A percentile compares a stretch with the other conserved stretches of the same genome.
Conservation (phyloP, 2,329 filamentous ascomycete genomes). For the Hypocreales sp. region DNA sequence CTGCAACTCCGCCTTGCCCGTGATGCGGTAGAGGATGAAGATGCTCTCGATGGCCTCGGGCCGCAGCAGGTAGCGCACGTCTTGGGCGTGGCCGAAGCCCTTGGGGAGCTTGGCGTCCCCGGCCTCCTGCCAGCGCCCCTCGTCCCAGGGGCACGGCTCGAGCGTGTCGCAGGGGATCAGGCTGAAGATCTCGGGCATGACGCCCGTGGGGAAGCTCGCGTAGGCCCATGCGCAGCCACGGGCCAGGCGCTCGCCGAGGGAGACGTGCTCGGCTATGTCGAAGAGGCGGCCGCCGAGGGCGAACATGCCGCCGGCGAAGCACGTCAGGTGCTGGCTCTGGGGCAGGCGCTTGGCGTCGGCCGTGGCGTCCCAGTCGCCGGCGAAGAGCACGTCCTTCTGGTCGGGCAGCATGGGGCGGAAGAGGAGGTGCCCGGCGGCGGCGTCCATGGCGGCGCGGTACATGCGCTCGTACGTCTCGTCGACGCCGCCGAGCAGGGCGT, state of each 20-base stretch:
- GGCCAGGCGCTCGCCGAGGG: slow-evolving; percentile 31
- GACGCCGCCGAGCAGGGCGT: slow-evolving; percentile 49
- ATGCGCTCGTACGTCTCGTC: slow-evolving; percentile 45
- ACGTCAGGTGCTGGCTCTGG: slow-evolving; percentile 25
- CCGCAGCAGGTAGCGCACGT: slow-evolving; percentile 32
- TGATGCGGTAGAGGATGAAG: slow-evolving; percentile 56
- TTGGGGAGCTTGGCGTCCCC: slow-evolving; percentile 19
- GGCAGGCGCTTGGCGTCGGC: slow-evolving; percentile 10
- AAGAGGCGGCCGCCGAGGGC: slow-evolving; percentile 48
- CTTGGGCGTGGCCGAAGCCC: slow-evolving; percentile 45
- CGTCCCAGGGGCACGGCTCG: slow-evolving; percentile 16
- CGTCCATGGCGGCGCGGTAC: slow-evolving; percentile 49
- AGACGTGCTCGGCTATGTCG: slow-evolving; percentile 28
- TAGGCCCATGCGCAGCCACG: slow-evolving; percentile 45
- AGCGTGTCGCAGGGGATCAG: slow-evolving; percentile 26
- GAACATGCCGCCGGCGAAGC: slow-evolving; percentile 56
- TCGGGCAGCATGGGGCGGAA: slow-evolving; percentile 53
- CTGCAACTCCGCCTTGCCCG: slow-evolving; percentile 28
- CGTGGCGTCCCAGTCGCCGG: slow-evolving; percentile 13
- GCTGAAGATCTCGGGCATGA: slow-evolving; percentile 42
- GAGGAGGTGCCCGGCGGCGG: slow-evolving; percentile 45
- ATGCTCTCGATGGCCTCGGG: slow-evolving; percentile 67
- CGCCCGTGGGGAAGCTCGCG: slow-evolving; percentile 31
- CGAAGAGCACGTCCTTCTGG: slow-evolving; percentile 42
- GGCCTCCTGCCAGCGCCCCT: slow-evolving; percentile 11